Conservation (phyloP, 179 eudicot species). For the Spergularia azorica region DNA sequence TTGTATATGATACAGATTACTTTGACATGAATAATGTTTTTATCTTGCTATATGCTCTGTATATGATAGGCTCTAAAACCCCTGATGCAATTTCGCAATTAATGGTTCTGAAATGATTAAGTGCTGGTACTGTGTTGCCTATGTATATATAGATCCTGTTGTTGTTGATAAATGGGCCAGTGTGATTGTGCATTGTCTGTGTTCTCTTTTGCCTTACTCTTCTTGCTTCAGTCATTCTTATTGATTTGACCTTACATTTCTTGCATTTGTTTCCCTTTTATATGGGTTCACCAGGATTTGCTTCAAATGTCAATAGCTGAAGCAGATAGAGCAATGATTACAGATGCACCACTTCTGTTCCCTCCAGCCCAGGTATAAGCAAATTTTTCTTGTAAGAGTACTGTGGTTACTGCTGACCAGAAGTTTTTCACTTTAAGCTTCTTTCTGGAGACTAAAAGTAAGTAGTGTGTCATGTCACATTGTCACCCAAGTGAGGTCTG, state of each 20-base stretch:
- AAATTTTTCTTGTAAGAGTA: constrained; percentile 9
- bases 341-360: constrained; percentile 88
- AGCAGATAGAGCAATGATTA: constrained; percentile 85
- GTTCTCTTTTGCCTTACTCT: background rate
- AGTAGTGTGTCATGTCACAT: background rate
- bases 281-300: constrained; percentile 48
- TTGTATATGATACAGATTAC: constrained; percentile 3
- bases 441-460: background rate
- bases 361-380: constrained; percentile 92
- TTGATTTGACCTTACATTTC: background rate
- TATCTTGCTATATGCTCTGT: background rate
- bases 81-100: background rate
- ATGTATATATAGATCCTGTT: background rate
- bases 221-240: background rate
- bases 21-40: background rate
- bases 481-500: background rate
- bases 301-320: constrained; percentile 54
- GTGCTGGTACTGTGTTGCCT: background rate
- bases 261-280: background rate
- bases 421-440: background rate
- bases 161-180: background rate
- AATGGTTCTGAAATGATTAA: background rate
- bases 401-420: background rate
- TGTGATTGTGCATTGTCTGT: background rate
- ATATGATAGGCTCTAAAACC: background rate